Evolutionary conservation across 2,329 filamentous ascomycete genomes (phyloP).

Genomic region (Bipolaris bicolor): DNA sequence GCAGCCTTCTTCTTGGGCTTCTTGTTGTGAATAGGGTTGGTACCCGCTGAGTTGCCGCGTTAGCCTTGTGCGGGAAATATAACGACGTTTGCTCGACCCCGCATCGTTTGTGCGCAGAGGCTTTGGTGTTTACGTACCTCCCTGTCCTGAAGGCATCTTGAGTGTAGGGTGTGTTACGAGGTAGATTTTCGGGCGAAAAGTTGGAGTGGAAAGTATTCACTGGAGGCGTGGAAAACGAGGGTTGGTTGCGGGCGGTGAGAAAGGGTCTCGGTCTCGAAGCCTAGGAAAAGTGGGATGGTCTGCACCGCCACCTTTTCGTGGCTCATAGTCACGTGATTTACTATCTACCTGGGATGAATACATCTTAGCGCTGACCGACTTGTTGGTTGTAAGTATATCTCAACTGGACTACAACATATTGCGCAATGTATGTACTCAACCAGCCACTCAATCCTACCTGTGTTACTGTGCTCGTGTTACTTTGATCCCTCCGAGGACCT

Average conservation of each 20-base stretch:
- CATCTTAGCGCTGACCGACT: neutral
- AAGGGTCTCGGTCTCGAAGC: constrained; percentile 20
- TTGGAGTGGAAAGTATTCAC: constrained; percentile 13
- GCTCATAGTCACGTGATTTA: neutral
- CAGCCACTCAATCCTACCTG: no score
- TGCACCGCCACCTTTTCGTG: constrained; percentile 11
- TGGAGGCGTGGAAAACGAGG: constrained; percentile 21
- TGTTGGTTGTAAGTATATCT: neutral
- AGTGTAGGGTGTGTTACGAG: constrained; percentile 12
- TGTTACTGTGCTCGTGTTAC: neutral
- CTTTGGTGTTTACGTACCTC: constrained; percentile 52
- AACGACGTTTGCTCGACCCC: constrained; percentile 5
- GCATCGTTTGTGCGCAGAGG: no score
- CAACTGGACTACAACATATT: no score
- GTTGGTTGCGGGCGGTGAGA: constrained; percentile 28
- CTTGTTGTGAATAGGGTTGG: constrained; percentile 70
- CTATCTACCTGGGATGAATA: neutral
- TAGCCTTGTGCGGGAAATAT: constrained; percentile 20
- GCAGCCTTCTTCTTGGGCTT: constrained; percentile 76
- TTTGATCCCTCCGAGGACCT: neutral
- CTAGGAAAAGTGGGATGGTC: constrained; percentile 23
- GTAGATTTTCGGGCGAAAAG: constrained; percentile 5
- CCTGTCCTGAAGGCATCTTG: constrained; percentile 59
- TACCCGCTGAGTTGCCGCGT: constrained; percentile 51
- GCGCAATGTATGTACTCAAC: no score